phyloP scores from a whole-genome alignment of 2,329 filamentous ascomycete genomes.

The Ceratocystis variospora region DNA sequence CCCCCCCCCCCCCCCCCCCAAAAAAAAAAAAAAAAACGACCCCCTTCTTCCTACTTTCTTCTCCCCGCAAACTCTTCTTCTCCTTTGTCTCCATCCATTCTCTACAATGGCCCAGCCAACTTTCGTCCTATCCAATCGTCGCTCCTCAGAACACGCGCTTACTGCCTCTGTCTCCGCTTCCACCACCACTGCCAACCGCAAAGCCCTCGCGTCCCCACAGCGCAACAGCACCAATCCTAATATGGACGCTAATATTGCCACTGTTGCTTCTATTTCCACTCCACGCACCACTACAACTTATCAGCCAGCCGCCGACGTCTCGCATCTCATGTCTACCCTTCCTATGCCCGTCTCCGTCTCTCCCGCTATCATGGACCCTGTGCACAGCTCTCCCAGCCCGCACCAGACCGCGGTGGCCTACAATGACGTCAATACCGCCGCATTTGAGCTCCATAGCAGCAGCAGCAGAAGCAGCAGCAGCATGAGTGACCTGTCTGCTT shows the following conservation, averaged over 20 bases:
- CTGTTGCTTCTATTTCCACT: background rate
- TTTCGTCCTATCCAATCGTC: conserved; percentile 8
- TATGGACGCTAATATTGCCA: background rate
- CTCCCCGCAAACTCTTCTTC: background rate
- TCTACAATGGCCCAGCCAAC: background rate
- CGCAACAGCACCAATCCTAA: background rate
- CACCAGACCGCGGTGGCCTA: background rate
- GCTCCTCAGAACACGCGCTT: background rate
- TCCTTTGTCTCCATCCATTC: background rate
- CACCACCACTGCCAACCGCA: background rate
- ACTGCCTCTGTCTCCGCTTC: background rate
- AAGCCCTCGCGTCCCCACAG: background rate
- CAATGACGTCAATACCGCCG: background rate
- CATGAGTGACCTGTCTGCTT: background rate
- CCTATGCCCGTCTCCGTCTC: background rate
- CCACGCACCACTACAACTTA: background rate
- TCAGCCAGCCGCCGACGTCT: background rate
- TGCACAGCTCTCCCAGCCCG: background rate
- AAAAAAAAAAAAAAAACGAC: no score
- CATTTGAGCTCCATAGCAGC: background rate
- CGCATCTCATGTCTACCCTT: background rate
- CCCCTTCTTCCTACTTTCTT: background rate
- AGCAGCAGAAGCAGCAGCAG: background rate
- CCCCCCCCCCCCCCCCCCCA: background rate
- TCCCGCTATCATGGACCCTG: background rate